Evolutionary conservation across 2,329 filamentous ascomycete species (phyloP).

Genomic region (Xylaria sp.): DNA sequence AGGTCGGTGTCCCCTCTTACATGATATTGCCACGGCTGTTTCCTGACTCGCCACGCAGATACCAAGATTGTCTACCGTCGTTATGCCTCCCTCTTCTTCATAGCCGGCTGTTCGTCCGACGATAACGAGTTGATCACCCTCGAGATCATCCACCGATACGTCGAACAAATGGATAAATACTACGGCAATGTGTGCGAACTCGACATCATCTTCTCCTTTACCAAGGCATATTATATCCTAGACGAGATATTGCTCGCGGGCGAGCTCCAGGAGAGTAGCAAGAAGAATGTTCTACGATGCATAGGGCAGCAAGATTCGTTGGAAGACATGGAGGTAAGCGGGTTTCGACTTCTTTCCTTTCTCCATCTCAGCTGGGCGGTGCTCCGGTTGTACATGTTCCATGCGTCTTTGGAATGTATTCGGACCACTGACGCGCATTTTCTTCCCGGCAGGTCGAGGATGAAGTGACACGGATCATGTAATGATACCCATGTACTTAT

Average conservation of each 20-base stretch:
- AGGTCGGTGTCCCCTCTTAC: slow-evolving; percentile 58
- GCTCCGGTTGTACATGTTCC: slow-evolving; percentile 7
- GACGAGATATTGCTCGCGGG: slow-evolving; percentile 94
- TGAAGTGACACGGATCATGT: slow-evolving; percentile 90
- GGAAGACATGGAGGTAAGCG: slow-evolving; percentile 97
- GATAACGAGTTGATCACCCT: slow-evolving; percentile 98
- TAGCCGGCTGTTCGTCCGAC: slow-evolving; percentile 93
- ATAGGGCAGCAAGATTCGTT: slow-evolving; percentile 97
- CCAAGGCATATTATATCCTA: slow-evolving; percentile 98
- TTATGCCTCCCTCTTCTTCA: slow-evolving; percentile 99
- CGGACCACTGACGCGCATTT: slow-evolving; percentile 58
- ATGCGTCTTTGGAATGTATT: slow-evolving; percentile 23
- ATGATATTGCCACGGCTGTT: not conserved
- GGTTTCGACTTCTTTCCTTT: slow-evolving; percentile 18
- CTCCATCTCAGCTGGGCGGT: slow-evolving; percentile 1
- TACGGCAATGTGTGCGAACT: slow-evolving; percentile 99
- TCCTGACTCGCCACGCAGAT: slow-evolving; percentile 63
- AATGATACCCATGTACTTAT: slow-evolving; percentile 46
- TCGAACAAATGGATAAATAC: slow-evolving; percentile 99
- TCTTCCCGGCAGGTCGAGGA: slow-evolving; percentile 74
- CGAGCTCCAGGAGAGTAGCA: slow-evolving; percentile 98
- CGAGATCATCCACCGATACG: slow-evolving; percentile 98
- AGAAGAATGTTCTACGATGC: slow-evolving; percentile 96
- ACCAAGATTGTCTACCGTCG: slow-evolving; percentile 98
- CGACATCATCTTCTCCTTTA: slow-evolving; percentile 99